These are phyloP conservation scores for Ogataea wickerhamii DNA, from an alignment of 805 yeast species.

Conservation along the genomic window DNA sequence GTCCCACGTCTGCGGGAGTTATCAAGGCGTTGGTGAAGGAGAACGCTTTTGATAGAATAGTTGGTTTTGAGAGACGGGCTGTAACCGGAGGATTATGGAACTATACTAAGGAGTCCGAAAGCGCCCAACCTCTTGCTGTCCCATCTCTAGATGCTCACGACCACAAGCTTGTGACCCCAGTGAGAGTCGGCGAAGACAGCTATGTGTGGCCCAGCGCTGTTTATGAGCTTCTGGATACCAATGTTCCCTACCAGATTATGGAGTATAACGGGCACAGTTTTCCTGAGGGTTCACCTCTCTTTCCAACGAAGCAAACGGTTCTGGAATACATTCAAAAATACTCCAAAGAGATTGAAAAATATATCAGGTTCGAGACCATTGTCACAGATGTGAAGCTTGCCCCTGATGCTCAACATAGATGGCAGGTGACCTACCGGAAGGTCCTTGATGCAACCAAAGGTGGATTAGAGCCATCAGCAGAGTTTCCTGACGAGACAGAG, in stretches of 20 bases:
- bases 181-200: conserved; percentile 5
- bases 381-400: conserved; percentile 41
- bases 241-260: conserved; percentile 65
- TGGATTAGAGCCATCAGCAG: conserved; percentile 18
- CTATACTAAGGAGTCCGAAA: conserved; percentile 37
- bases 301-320: conserved; percentile 59
- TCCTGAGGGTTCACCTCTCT: conserved; percentile 43
- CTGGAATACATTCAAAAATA: conserved; percentile 54
- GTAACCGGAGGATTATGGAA: conserved; percentile 81
- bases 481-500: conserved; percentile 31
- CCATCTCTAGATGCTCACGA: conserved; percentile 30
- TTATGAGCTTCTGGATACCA: conserved; percentile 68
- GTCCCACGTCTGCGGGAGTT: conserved; percentile 68
- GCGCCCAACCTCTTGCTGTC: conserved; percentile 17
- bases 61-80: conserved; percentile 56
- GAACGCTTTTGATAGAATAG: conserved; percentile 41
- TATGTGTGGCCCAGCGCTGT: conserved; percentile 52
- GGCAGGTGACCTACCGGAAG: conserved; percentile 42
- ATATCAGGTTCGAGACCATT: conserved; percentile 44
- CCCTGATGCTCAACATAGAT: conserved; percentile 24
- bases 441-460: conserved; percentile 33
- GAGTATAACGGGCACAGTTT: conserved; percentile 55
- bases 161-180: conserved; percentile 10
- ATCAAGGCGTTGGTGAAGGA: conserved; percentile 63
- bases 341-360: conserved; percentile 37